Base-by-base conservation (phyloP, 1,284 basidiomycete species). In the Peniophora sp. region DNA sequence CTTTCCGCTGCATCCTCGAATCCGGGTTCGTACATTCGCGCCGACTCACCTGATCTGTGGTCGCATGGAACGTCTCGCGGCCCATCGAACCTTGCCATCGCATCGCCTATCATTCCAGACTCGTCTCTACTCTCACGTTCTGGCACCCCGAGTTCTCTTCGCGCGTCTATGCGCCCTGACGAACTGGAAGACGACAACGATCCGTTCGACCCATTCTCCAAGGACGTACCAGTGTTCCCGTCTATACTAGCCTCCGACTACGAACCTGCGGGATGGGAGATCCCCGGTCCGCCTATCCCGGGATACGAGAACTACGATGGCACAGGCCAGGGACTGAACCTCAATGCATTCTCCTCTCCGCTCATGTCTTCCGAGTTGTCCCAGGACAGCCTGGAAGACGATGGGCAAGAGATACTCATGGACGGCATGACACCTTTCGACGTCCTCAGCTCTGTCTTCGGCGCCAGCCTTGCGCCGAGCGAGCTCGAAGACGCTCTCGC, bases 401-500 rank as follows among this genome's bases (percentile, higher is more conserved):
- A 52, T 12, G 71, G 73, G 12, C 16, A 24, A 12, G 73, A 74
- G n/a, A 68, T 77, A 63, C 74, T 90, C 47, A 87, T 85, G 0
- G 85, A 90, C 58, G 91, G 92, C 34, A 96, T 98, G 90, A 96
- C 95, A 1, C 96, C 96, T 0, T 89, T 99, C 58, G 96, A 98
- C 61, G 92, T 98, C 38, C 82, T 99, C 19, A 86, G 83, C 60
- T 94, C 91, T 34, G 91, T 99, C 35, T 97, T 98, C 63, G 89
- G 89, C 36, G 85, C 90, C 2, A 84, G 89, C 1, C 77, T 97
- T 3, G 88, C 93, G 0, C 85, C 91, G 2, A 86, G 86, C 5
- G 93, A 97, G 62, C 78, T 98, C 2, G 96, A 98, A 66, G 93
- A 97, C 54, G 95, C 95, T 0, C 77, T 99, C 5, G 83, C 85